Base-by-base conservation (phyloP, 495 filamentous ascomycete genomes). In the Aspergillus nidulans region DNA sequence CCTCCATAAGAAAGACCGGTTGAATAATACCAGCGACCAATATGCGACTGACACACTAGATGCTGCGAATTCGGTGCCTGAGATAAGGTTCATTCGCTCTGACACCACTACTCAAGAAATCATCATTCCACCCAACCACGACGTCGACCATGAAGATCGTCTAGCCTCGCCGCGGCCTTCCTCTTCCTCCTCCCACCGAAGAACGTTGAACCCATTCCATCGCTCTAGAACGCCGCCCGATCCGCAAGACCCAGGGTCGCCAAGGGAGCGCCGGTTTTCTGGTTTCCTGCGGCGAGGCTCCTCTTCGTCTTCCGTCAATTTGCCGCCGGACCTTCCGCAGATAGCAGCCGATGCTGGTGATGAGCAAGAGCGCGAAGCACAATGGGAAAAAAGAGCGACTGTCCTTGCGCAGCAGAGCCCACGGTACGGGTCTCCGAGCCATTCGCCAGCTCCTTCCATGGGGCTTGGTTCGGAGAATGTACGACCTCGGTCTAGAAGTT, bases 341-440 rank as follows among this genome's bases (percentile, higher is more conserved):
- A 87, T 92, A 53, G 71, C 72, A 38, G 69, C 74, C 32, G 77
- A 77, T 38, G 68, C 63, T 18, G 74, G 63, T 19, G 78, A 79
- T 62, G 70, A 76, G 51, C 72, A 79, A 57, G 80, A 81, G 16
- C 67, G 74, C 26, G 77, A 82, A 58, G 74, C 76, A 44, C 70
- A 78, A 63, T 97, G 92, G 92, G 92, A 96, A 78, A 85, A 90
- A 69, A 75, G 91, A 46, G 92, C 92, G 16, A 95, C 91, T 40
- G 82, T 94, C 53, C 74, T 96, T 52, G 92, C 89, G 30, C 78
- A 82, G 64, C 76, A 77, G 42, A 92, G 88, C 68, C 72, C 74
- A 50, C 63, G 70, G 21, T 65, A 75, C 36, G 64, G 62, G 19
- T 54, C 53, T 2, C 57, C 64, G n/a, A 53, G 55, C 36, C 60